Percentiles rank a stretch among this genome's conserved stretches.
Evolutionary conservation across 2,329 filamentous ascomycete species (phyloP).

Genomic region (Knoxdaviesia proteae): DNA sequence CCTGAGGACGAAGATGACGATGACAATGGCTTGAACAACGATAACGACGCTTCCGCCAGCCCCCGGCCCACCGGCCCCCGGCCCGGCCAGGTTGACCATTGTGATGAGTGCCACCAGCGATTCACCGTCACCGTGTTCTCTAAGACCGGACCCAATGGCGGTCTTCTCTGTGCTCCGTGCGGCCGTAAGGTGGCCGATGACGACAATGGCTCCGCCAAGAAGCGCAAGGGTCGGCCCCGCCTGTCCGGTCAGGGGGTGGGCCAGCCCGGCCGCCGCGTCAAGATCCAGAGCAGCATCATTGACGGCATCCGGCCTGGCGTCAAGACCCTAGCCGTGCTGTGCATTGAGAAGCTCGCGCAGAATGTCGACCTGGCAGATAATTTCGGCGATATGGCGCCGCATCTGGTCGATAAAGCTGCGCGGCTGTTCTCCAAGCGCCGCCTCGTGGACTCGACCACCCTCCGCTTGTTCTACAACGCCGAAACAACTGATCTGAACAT

Average conservation of each 20-base stretch:
- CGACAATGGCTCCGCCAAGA: slow-evolving; percentile 17
- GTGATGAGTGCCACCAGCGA: slow-evolving; percentile 63
- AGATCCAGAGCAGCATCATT: slow-evolving; percentile 60
- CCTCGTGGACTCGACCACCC: slow-evolving; percentile 29
- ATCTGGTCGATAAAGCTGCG: slow-evolving; percentile 36
- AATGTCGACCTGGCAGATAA: slow-evolving; percentile 42
- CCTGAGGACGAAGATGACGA: slow-evolving; percentile 15
- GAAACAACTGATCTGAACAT: slow-evolving; percentile 28
- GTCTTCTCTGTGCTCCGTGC: slow-evolving; percentile 67
- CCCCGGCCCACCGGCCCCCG: slow-evolving; percentile 27
- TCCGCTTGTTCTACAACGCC: slow-evolving; percentile 35
- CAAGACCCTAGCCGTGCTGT: slow-evolving; percentile 45
- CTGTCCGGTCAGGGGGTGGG: background rate
- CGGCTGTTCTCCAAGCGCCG: slow-evolving; percentile 39
- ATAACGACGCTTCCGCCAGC: slow-evolving; percentile 9
- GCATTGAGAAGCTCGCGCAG: slow-evolving; percentile 39
- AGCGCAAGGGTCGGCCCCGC: slow-evolving; percentile 14
- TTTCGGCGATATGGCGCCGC: slow-evolving; percentile 35
- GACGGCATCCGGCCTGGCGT: slow-evolving; percentile 52
- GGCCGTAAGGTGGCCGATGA: slow-evolving; percentile 54
- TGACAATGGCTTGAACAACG: slow-evolving; percentile 25
- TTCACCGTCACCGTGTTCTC: slow-evolving; percentile 89
- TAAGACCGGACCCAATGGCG: slow-evolving; percentile 60
- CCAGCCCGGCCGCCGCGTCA: background rate
- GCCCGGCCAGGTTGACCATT: slow-evolving; percentile 80